Conservation (phyloP, 2,329 filamentous ascomycete species). For the Pseudocercospora cruenta region DNA sequence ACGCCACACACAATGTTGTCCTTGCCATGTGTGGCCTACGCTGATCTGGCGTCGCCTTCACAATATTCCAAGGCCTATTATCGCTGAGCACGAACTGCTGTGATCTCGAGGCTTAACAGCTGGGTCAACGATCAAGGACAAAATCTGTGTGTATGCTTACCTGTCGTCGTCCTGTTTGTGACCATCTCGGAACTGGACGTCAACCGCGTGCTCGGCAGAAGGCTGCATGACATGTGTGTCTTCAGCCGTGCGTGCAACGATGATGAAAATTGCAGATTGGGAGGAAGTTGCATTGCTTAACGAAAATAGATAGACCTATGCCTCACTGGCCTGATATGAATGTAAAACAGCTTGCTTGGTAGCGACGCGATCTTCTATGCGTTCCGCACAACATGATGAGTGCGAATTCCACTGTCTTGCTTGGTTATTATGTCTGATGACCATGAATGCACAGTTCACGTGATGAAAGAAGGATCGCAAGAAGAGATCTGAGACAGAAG, state of each 20-base stretch:
- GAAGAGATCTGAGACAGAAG: neutral
- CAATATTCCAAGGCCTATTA: neutral
- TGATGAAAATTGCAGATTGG: neutral
- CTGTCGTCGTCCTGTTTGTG: neutral
- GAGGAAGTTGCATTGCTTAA: neutral
- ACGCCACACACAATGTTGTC: constrained; percentile 18
- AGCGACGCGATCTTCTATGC: neutral
- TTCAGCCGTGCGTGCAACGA: neutral
- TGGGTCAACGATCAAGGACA: neutral
- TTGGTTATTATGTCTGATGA: neutral
- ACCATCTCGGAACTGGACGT: neutral
- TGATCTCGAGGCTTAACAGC: neutral
- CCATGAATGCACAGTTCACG: neutral
- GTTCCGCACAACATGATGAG: neutral
- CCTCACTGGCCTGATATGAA: constrained; percentile 1
- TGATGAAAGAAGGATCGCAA: neutral
- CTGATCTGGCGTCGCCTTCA: neutral
- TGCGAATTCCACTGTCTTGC: neutral
- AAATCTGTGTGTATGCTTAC: neutral
- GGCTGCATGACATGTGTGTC: neutral
- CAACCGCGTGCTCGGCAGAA: neutral
- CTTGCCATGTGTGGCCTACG: constrained; percentile 27
- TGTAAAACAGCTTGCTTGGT: neutral
- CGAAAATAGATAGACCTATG: neutral
- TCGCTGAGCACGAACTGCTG: neutral